These are phyloP conservation scores for Castanea mollissima DNA, from an alignment of 306 rosid species.

Conservation along the genomic window DNA sequence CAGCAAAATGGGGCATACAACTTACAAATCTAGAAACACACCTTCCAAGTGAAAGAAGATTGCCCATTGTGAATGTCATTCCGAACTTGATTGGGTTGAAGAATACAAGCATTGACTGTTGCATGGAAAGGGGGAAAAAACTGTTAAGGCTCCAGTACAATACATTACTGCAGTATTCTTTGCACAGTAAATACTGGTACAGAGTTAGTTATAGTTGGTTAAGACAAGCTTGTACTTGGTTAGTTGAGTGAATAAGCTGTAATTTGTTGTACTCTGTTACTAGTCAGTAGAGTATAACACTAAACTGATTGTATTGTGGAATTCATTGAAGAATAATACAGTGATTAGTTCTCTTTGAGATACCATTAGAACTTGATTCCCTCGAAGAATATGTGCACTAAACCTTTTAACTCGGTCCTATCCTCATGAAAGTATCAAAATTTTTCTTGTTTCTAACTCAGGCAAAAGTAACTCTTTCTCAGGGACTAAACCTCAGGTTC, in stretches of 20 bases:
- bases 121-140: constrained; percentile 22
- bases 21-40: constrained; percentile 25
- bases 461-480: not conserved
- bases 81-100: constrained; percentile 91
- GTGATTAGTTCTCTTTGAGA: too few relatives aligned
- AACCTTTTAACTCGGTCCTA: not conserved
- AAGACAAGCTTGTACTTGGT: too few relatives aligned
- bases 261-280: too few relatives aligned
- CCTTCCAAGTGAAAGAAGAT: constrained; percentile 95
- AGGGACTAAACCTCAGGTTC: not conserved
- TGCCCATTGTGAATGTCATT: constrained; percentile 86
- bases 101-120: constrained; percentile 94
- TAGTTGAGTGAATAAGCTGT: too few relatives aligned
- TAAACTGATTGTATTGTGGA: too few relatives aligned
- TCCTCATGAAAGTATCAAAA: not conserved
- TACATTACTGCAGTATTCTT: too few relatives aligned
- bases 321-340: too few relatives aligned
- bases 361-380: too few relatives aligned
- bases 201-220: too few relatives aligned
- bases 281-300: too few relatives aligned
- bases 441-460: not conserved
- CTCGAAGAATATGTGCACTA: not conserved
- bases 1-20: constrained; percentile 4
- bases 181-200: too few relatives aligned
- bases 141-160: too few relatives aligned